A percentile compares a stretch with the other conserved stretches of the same genome.
Evolutionary conservation across 768 basidiomycete species (phyloP).

Genomic region (Lactarius sanguifluus): DNA sequence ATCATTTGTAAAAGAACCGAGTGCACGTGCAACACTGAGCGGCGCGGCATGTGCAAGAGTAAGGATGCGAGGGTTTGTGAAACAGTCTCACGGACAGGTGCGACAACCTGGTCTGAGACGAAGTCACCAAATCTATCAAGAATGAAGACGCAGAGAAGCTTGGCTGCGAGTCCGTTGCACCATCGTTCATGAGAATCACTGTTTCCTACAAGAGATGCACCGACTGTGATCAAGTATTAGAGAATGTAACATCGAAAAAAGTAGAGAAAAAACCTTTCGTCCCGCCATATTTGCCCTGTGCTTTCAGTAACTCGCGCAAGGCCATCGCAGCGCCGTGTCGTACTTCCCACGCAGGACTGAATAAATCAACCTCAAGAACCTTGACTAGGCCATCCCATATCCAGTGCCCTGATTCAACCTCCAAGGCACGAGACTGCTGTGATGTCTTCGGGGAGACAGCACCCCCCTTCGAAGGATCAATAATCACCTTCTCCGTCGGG

Average conservation of each 20-base stretch:
- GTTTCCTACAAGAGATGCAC: constrained; percentile 55
- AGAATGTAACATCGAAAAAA: constrained; percentile 5
- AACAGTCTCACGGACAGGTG: constrained; percentile 94
- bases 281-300: constrained; percentile 80
- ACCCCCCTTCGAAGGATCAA: constrained; percentile 83
- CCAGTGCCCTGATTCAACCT: constrained; percentile 75
- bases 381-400: constrained; percentile 83
- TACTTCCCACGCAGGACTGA: constrained; percentile 88
- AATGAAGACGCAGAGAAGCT: constrained; percentile 85
- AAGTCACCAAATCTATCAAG: constrained; percentile 99
- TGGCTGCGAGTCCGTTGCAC: constrained; percentile 86
- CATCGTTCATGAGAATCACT: constrained; percentile 72
- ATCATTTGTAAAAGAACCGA: constrained; percentile 90
- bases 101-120: constrained; percentile 94
- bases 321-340: constrained; percentile 94
- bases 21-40: constrained; percentile 78
- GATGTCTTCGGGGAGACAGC: constrained; percentile 75
- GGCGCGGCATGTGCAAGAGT: constrained; percentile 83
- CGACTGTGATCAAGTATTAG: constrained; percentile 42
- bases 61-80: constrained; percentile 92
- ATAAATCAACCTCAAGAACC: constrained; percentile 78
- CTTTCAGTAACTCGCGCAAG: constrained; percentile 80
- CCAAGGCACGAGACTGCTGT: constrained; percentile 75
- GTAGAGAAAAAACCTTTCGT: constrained; percentile 57
- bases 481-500: constrained; percentile 67